A percentile compares a stretch with the other conserved stretches of the same genome.
These are phyloP conservation scores for Hirsutella thompsonii DNA, from an alignment of 2,329 filamentous ascomycete species.

Conservation along the genomic window DNA sequence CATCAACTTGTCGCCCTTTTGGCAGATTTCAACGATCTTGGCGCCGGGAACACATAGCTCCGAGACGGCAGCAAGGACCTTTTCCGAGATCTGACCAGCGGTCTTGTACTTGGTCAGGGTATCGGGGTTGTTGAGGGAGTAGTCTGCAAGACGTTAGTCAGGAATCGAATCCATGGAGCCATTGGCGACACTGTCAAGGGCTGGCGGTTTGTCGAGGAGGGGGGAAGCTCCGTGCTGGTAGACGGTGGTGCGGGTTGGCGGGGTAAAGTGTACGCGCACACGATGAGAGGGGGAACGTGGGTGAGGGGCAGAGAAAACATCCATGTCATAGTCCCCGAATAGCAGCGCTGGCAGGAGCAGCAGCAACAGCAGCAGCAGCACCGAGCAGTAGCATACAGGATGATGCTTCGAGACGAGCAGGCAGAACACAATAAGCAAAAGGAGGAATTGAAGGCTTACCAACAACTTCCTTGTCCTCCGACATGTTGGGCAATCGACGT, in stretches of 20 bases:
- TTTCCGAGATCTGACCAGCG: slow-evolving; percentile 87
- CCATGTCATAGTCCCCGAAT: neutral
- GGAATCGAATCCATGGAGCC: too few species aligned
- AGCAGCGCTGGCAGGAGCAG: too few species aligned
- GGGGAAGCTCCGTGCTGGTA: too few species aligned
- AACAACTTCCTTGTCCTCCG: slow-evolving; percentile 30
- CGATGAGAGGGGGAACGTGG: neutral
- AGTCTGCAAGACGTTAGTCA: slow-evolving; percentile 41
- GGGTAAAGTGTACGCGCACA: slow-evolving; percentile 3
- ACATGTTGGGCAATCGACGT: slow-evolving; percentile 22
- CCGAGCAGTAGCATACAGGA: neutral
- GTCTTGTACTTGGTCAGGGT: slow-evolving; percentile 99
- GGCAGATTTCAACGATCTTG: slow-evolving; percentile 89
- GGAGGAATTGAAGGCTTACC: slow-evolving; percentile 19
- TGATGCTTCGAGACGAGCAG: neutral
- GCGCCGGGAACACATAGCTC: slow-evolving; percentile 66
- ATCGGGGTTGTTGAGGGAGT: slow-evolving; percentile 81
- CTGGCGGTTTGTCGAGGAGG: too few species aligned
- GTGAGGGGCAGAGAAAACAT: neutral
- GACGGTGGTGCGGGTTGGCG: slow-evolving; percentile 2
- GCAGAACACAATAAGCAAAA: neutral
- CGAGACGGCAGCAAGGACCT: slow-evolving; percentile 77
- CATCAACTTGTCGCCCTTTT: slow-evolving; percentile 88
- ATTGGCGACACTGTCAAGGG: too few species aligned
- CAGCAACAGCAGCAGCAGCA: too few species aligned